Percentiles rank a stretch among this genome's conserved stretches.
phyloP scores from a whole-genome alignment of 2,329 filamentous ascomycete genomes.

The Tolypocladium ovalisporum region DNA sequence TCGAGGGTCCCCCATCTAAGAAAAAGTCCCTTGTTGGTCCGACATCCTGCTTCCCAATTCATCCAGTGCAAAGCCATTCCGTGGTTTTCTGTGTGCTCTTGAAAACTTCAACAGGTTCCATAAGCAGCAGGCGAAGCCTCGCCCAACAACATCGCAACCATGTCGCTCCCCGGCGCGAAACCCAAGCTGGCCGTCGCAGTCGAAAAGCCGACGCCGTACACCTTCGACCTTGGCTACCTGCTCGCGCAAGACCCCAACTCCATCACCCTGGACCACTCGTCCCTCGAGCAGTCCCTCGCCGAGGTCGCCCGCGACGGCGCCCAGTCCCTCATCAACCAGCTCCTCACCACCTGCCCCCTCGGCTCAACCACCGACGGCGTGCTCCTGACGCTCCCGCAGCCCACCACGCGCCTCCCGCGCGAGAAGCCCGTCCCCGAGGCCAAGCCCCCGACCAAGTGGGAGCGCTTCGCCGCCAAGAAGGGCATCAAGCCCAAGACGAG shows the following conservation, averaged over 20 bases:
- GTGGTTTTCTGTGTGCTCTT: neutral
- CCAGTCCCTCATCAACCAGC: slow-evolving; percentile 87
- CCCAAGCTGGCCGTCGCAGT: slow-evolving; percentile 53
- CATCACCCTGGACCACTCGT: slow-evolving; percentile 41
- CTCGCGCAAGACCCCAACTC: slow-evolving; percentile 83
- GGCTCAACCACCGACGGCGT: slow-evolving; percentile 59
- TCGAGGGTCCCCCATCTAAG: slow-evolving; percentile 2
- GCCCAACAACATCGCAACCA: slow-evolving; percentile 8
- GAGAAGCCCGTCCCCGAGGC: slow-evolving; percentile 82
- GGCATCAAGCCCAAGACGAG: slow-evolving; percentile 84
- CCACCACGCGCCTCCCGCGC: slow-evolving; percentile 64
- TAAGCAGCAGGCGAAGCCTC: neutral
- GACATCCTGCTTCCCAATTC: neutral
- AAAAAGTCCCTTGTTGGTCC: slow-evolving; percentile 3
- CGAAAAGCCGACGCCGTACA: slow-evolving; percentile 79
- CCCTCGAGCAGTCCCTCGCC: slow-evolving; percentile 58
- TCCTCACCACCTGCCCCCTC: slow-evolving; percentile 79
- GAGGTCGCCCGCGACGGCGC: slow-evolving; percentile 76
- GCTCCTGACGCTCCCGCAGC: slow-evolving; percentile 63
- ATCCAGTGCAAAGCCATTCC: neutral
- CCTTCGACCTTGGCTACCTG: slow-evolving; percentile 83
- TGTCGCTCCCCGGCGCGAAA: slow-evolving; percentile 25
- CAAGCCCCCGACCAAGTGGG: slow-evolving; percentile 86
- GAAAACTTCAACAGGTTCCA: too few species aligned
- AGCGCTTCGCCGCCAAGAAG: slow-evolving; percentile 92